Evolutionary conservation across 2,329 filamentous ascomycete species (phyloP).

Genomic region (Colletotrichum musicola): DNA sequence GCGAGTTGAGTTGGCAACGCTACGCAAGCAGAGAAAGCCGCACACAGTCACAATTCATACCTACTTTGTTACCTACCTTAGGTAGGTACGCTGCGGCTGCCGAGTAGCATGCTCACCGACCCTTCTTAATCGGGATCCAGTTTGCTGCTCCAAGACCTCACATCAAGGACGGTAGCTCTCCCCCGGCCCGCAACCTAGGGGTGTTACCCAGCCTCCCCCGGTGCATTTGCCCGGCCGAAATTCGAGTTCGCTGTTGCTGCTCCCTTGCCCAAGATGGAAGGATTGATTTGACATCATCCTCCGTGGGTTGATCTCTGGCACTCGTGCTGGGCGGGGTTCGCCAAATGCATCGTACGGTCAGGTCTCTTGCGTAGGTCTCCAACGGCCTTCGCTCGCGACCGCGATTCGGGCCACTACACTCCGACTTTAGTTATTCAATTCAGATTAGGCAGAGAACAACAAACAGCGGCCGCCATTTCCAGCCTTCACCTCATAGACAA

Average conservation of each 20-base stretch:
- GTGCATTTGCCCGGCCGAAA: not conserved
- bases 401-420: not conserved
- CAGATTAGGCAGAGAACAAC: not conserved
- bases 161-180: not conserved
- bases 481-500: not conserved
- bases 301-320: not conserved
- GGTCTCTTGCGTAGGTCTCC: not conserved
- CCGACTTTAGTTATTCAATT: slow-evolving; percentile 20
- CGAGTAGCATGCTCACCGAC: not conserved
- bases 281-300: not conserved
- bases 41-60: not conserved
- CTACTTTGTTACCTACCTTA: no score
- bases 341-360: no score
- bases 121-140: not conserved
- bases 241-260: no score
- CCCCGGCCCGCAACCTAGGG: not conserved
- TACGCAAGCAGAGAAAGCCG: not conserved
- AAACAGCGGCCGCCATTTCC: slow-evolving; percentile 6
- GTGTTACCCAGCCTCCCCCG: not conserved
- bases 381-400: not conserved
- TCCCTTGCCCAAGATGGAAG: no score
- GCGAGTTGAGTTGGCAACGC: not conserved
- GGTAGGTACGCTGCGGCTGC: not conserved
- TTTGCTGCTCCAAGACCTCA: not conserved
- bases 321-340: not conserved